Evolutionary conservation across 805 yeast genomes (phyloP), one percentile per base, ranked within the genome.

Genomic region (Isabelozyma pseudorhagii): DNA sequence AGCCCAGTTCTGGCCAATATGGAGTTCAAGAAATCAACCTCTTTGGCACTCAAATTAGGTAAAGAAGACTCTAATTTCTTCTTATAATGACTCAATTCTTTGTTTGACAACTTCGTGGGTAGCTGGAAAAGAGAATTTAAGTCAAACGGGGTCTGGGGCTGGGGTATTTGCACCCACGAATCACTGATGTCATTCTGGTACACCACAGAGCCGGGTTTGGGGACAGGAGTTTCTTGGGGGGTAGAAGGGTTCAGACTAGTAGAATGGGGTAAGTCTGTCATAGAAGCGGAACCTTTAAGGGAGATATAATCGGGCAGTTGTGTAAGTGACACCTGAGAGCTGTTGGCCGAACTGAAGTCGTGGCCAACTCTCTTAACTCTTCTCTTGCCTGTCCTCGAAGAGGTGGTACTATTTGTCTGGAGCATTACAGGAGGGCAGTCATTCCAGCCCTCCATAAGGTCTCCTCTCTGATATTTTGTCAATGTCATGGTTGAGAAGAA

Each of bases 371-470:
- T 49, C 44, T 44, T 47, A 45, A 49, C 46, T 42, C 54, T 44
- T 46, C 51, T 48, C 39, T 58, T 46, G 42, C 46, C 51, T 42
- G 51, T 31, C 17, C 53, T 27, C 38, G 51, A 48, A 11, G 38
- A 41, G 44, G 13, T 38, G 11, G 47, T 46, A 8, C 47, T 44
- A 49, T 45, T 8, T 53, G 36, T 4, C n/a, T 31, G 48, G 18
- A 61, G 48, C 59, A 61, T 57, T 8, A 63, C 53, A 1, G 74
- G 64, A 0, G 84, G 84, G 58, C 85, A 82, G 61, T 83, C 88
- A 57, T 83, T 83, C 87, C 87, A 83, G 11, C 86, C 87, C 51
- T 67, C 72, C 56, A 69, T 68, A 29, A 61, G 57, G 38, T 65
- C 75, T 2, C 76, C 76, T 42, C 69, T 47, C 51, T 72, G 77